Percentiles rank a stretch among this genome's conserved stretches.
These are phyloP conservation scores for Nicotiana obtusifolia DNA, from an alignment of 257 asterid genomes.

Conservation along the genomic window DNA sequence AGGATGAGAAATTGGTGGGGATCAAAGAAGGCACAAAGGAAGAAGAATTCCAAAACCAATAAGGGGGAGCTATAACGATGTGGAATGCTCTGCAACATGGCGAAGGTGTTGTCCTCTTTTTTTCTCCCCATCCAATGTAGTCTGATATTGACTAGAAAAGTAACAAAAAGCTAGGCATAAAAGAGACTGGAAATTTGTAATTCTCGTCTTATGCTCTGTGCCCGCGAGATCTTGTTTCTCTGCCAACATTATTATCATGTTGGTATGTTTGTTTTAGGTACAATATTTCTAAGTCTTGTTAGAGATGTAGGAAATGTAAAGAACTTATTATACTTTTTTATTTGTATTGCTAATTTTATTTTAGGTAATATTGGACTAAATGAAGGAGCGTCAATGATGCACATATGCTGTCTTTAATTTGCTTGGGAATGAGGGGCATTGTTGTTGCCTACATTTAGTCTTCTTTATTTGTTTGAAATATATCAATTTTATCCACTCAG, in stretches of 20 bases:
- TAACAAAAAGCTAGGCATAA: too few relatives aligned
- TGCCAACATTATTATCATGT: background rate
- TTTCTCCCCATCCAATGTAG: background rate
- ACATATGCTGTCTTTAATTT: too few relatives aligned
- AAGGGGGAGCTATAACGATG: conserved; percentile 52
- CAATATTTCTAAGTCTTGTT: background rate
- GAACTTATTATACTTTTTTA: background rate
- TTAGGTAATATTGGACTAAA: background rate
- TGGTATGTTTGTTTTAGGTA: background rate
- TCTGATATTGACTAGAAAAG: background rate
- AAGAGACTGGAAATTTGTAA: background rate
- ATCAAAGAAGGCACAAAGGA: conserved; percentile 33
- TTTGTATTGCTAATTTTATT: background rate
- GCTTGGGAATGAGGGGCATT: too few relatives aligned
- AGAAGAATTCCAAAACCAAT: conserved; percentile 34
- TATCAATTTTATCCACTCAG: background rate
- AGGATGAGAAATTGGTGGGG: conserved; percentile 63
- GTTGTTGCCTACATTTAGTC: background rate
- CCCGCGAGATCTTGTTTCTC: background rate
- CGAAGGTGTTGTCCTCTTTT: background rate
- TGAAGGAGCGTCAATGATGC: too few relatives aligned
- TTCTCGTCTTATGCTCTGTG: background rate
- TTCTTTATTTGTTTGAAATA: background rate
- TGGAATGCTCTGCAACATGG: background rate
- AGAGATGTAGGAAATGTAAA: background rate